A percentile compares a stretch with the other conserved stretches of the same genome.
Evolutionary conservation across 768 basidiomycete species (phyloP).

Genomic region (Lentinula guzmanii): DNA sequence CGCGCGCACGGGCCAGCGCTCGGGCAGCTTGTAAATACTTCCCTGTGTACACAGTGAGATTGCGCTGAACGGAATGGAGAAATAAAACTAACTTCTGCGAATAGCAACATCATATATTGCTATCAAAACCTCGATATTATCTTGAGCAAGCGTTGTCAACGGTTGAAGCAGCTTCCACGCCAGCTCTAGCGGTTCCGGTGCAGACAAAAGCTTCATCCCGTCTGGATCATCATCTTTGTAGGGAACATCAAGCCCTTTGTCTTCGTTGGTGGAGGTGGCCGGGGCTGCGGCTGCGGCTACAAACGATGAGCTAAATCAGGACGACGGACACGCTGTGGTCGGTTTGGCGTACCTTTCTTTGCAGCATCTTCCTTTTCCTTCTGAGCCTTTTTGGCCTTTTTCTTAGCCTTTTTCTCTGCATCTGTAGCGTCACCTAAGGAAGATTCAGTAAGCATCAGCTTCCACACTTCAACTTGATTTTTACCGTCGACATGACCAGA

Average conservation of each 20-base stretch:
- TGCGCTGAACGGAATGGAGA: neutral
- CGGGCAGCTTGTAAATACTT: conserved; percentile 75
- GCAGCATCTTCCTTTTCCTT: conserved; percentile 55
- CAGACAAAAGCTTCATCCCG: conserved; percentile 62
- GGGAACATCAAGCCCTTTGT: conserved; percentile 62
- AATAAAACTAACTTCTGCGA: conserved; percentile 59
- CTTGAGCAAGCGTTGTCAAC: conserved; percentile 43
- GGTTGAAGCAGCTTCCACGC: conserved; percentile 69
- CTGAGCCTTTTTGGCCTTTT: conserved; percentile 78
- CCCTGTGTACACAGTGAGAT: conserved; percentile 35
- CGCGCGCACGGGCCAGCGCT: conserved; percentile 54
- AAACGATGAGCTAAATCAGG: neutral
- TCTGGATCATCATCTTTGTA: conserved; percentile 81
- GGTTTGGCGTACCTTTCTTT: conserved; percentile 57
- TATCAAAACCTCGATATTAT: conserved; percentile 67
- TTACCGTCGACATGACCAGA: conserved; percentile 31
- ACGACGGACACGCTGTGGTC: neutral
- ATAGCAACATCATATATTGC: conserved; percentile 76
- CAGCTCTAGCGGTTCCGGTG: conserved; percentile 63
- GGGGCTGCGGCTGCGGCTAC: conserved; percentile 21
- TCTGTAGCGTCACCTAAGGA: conserved; percentile 41
- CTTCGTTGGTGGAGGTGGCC: conserved; percentile 40
- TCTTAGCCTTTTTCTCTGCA: conserved; percentile 76
- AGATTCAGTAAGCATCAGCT: neutral
- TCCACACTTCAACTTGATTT: conserved; percentile 16